A percentile compares a stretch with the other conserved stretches of the same genome.
Evolutionary conservation across 257 asterid species (phyloP).

Genomic region (Nicotiana knightiana): DNA sequence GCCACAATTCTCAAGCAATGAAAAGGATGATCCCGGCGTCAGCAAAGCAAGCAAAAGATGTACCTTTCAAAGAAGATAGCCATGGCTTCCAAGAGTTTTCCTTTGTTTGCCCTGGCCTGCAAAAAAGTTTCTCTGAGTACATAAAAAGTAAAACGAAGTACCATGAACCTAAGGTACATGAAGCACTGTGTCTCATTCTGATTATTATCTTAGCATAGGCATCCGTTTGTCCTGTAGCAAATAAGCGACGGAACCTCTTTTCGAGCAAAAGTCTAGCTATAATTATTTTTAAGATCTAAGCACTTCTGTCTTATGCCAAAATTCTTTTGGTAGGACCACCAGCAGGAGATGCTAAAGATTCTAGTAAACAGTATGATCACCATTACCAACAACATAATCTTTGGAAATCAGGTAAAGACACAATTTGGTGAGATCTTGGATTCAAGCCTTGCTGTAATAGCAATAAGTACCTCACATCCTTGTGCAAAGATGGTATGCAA

Average conservation of each 20-base stretch:
- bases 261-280: background rate
- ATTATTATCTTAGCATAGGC: background rate
- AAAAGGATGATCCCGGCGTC: background rate
- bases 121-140: constrained; percentile 6
- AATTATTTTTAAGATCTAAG: background rate
- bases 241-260: background rate
- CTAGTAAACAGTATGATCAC: background rate
- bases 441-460: background rate
- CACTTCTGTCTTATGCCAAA: background rate
- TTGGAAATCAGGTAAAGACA: background rate
- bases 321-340: background rate
- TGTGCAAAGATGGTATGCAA: background rate
- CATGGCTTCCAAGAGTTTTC: constrained; percentile 88
- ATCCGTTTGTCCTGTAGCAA: background rate
- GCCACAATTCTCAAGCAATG: constrained; percentile 22
- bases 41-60: background rate
- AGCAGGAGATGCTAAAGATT: constrained; percentile 2
- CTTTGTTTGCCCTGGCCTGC: constrained; percentile 83
- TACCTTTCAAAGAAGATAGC: constrained; percentile 86
- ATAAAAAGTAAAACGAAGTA: background rate
- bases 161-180: background rate
- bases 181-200: background rate
- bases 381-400: background rate
- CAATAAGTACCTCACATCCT: background rate
- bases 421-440: background rate